Base-by-base conservation (phyloP, 192 early-diverging fungal species). In the Chytriomyces confervae region DNA sequence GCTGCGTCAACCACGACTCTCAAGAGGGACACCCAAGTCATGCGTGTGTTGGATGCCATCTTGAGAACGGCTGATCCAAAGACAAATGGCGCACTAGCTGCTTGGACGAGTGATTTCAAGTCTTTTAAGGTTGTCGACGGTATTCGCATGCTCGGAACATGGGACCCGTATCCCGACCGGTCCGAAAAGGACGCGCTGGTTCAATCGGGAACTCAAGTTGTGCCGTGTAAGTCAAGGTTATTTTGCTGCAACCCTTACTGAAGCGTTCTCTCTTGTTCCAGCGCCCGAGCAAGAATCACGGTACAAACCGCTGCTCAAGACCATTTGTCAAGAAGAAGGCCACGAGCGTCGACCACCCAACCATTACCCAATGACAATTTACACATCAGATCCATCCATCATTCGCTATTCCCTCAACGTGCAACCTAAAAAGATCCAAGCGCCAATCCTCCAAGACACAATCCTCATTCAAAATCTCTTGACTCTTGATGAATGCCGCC, bases 41-140 rank as follows among this genome's bases (percentile, higher is more conserved):
- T 90, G 79, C 61, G 85, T 13, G 89, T 89, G 0, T 67, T 92
- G 60, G 91, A 92, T 73, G 81, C 84, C n/a, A 89, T 91, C 64
- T 78, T 92, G n/a, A 64, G 91, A 63, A 88, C 89, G 0, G 86
- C 89, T 1, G 89, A 91, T 75, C 91, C 91, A 0, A 62, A 6
- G 20, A 74, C 72, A n/a, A 49, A 50, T 18, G 72, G 72, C 9
- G 72, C 72, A 7, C 44, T 74, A 7, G 27, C 72, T 13, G 69
- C 20, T 79, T 80, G 61, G 29, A 65, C 16, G 24, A 71, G 29
- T 66, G 76, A 48, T 77, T 81, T 16, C 66, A 77, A 23, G 77
- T 50, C 36, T 72, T 81, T 49, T 24, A 16, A 18, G 6, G 72
- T 74, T 7, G 29, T 62, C 6, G 7, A 62, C 48, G 57, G 72